A percentile compares a stretch with the other conserved stretches of the same genome.
These are phyloP conservation scores for Osmozyma mogii DNA, from an alignment of 805 yeast genomes.

Conservation along the genomic window DNA sequence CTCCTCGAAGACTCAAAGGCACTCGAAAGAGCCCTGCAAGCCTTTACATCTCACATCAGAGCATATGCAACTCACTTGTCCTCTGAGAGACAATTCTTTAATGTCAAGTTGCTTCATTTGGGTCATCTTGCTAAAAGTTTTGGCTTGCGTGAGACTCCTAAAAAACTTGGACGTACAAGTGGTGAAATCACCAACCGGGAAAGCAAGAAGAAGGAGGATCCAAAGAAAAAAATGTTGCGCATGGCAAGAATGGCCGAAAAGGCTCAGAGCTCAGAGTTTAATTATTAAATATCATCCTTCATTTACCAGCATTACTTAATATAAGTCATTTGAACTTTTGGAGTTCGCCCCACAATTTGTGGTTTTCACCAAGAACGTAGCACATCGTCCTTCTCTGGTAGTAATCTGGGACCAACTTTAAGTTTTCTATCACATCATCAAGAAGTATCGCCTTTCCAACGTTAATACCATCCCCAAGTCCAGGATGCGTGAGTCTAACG, in stretches of 20 bases:
- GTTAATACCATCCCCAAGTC: slow-evolving; percentile 58
- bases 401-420: slow-evolving; percentile 51
- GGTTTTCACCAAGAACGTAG: slow-evolving; percentile 69
- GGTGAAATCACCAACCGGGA: slow-evolving; percentile 21
- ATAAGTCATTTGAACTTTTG: too few species aligned
- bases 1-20: slow-evolving; percentile 58
- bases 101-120: slow-evolving; percentile 74
- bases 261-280: slow-evolving; percentile 66
- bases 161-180: slow-evolving; percentile 48
- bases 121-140: slow-evolving; percentile 96
- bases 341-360: slow-evolving; percentile 53
- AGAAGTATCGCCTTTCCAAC: slow-evolving; percentile 77
- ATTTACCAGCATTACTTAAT: background rate
- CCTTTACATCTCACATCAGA: slow-evolving; percentile 80
- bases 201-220: slow-evolving; percentile 50
- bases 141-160: slow-evolving; percentile 92
- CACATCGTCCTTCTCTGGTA: slow-evolving; percentile 50
- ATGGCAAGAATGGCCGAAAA: slow-evolving; percentile 65
- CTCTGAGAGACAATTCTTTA: slow-evolving; percentile 71
- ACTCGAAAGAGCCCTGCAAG: slow-evolving; percentile 65
- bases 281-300: slow-evolving; percentile 30
- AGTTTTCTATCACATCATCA: slow-evolving; percentile 73
- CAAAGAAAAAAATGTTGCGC: slow-evolving; percentile 65
- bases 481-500: slow-evolving; percentile 64
- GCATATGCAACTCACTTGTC: slow-evolving; percentile 95